Base-by-base conservation (phyloP, 768 basidiomycete genomes). In the Trametopsis cervina region DNA sequence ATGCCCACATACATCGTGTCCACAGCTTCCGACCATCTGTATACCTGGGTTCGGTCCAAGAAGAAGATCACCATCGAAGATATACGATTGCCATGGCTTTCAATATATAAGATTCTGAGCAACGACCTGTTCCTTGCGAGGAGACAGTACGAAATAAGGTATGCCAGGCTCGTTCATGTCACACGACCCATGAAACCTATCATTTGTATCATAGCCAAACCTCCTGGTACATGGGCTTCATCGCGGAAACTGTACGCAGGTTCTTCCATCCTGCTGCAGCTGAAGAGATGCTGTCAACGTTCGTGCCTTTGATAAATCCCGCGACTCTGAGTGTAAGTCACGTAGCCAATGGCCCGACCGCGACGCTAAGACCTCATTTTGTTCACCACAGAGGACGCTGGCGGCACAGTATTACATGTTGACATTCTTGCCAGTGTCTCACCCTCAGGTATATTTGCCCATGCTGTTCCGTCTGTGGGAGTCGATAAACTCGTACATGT, bases 261-360 rank as follows among this genome's bases (percentile, higher is more conserved):
- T 94, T 94, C 73, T 94, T 92, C 66, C 90, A 92, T 57, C 91
- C 91, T 15, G 79, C 85, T 36, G 84, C 89, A 26, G 83, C 83
- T 45, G 80, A 85, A 54, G 85, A 89, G 57, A 94, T 96, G 89
- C 77, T 96, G 24, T 72, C 83, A n/a, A 82, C 77, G 0, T 91
- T 94, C 60, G 67, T 96, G 9, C 90, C 91, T 4, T 69, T 74
- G 45, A 71, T 94, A 26, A 85, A 90, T 57, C 85, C 84, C 25
- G 83, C 80, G 20, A 75, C 75, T 47, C 66, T 91, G 55, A 81
- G 88, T 65, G 85, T 86, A 52, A 62, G 84, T 72, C 25, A 18
- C 46, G 50, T 6, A 45, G 46, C 38, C 21, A 29, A 7, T 33
- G 7, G 7, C 29, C 15, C 15, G 29, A 7, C 12, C 24, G 17